phyloP scores from a whole-genome alignment of 2,329 filamentous ascomycete species.

The Daldinia sp. region DNA sequence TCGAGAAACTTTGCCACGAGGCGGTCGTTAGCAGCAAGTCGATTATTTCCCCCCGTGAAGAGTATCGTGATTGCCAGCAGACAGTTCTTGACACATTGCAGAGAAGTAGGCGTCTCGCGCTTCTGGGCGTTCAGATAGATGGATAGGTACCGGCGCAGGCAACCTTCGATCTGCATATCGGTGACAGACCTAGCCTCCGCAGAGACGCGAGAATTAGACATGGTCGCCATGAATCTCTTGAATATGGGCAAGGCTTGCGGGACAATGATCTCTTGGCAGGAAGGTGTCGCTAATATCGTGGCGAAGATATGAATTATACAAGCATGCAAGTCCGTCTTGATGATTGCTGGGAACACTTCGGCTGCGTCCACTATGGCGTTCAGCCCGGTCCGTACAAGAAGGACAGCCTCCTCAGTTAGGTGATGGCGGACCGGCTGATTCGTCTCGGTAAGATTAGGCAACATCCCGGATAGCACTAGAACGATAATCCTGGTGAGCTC shows the following conservation, averaged over 20 bases:
- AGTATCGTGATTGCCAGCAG: constrained; percentile 90
- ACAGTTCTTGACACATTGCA: constrained; percentile 92
- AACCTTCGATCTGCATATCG: constrained; percentile 80
- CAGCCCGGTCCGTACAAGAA: constrained; percentile 82
- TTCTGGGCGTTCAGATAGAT: constrained; percentile 83
- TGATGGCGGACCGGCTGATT: constrained; percentile 76
- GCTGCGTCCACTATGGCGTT: constrained; percentile 93
- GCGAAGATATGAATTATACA: constrained; percentile 98
- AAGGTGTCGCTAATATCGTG: constrained; percentile 87
- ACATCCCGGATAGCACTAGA: constrained; percentile 85
- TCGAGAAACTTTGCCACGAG: constrained; percentile 80
- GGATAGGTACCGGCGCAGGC: constrained; percentile 82
- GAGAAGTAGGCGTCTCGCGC: constrained; percentile 78
- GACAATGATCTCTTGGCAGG: constrained; percentile 88
- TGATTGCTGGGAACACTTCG: constrained; percentile 94
- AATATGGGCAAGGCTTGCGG: constrained; percentile 91
- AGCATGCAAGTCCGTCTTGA: constrained; percentile 94
- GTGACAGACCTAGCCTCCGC: constrained; percentile 61
- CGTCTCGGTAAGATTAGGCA: constrained; percentile 82
- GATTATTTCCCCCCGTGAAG: constrained; percentile 81
- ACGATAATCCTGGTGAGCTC: constrained; percentile 97
- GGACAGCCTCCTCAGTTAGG: constrained; percentile 87
- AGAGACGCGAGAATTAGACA: constrained; percentile 64
- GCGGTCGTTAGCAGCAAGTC: constrained; percentile 79
- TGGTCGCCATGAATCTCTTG: constrained; percentile 86